Evolutionary conservation across 768 basidiomycete genomes (phyloP).

Genomic region (Naematelia encephala): DNA sequence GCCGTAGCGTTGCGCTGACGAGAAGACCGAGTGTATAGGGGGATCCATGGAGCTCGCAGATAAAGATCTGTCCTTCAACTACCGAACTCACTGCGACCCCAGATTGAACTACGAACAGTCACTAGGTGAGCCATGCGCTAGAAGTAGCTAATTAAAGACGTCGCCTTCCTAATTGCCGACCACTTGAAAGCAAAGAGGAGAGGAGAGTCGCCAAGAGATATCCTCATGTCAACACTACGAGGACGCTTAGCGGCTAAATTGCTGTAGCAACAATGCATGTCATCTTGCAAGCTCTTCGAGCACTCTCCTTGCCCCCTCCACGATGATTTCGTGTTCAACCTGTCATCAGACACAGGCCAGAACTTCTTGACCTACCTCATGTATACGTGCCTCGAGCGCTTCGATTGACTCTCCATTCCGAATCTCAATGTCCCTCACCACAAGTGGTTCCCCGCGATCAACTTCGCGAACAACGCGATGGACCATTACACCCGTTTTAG

Average conservation of each 20-base stretch:
- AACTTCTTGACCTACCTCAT: conserved; percentile 53
- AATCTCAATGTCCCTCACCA: conserved; percentile 75
- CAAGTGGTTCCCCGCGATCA: conserved; percentile 81
- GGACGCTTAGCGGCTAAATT: conserved; percentile 14
- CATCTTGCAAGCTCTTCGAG: conserved; percentile 53
- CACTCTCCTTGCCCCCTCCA: conserved; percentile 72
- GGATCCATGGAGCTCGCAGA: conserved; percentile 93
- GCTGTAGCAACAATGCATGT: conserved; percentile 4
- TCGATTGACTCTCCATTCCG: conserved; percentile 67
- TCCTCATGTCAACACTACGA: conserved; percentile 41
- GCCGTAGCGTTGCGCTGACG: neutral
- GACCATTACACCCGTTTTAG: conserved; percentile 80
- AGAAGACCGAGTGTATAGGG: conserved; percentile 83
- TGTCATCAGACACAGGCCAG: conserved; percentile 11
- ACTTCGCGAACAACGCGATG: conserved; percentile 91
- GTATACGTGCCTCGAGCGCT: conserved; percentile 71
- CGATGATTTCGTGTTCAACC: conserved; percentile 85
- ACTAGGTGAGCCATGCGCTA: conserved; percentile 61
- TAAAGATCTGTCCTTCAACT: conserved; percentile 82
- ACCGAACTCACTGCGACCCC: conserved; percentile 94
- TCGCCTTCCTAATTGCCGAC: conserved; percentile 81
- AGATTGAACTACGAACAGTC: conserved; percentile 90
- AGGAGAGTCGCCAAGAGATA: conserved; percentile 46
- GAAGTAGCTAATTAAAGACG: conserved; percentile 55
- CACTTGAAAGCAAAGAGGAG: conserved; percentile 67